Percentiles rank a stretch among this genome's conserved stretches.
phyloP scores from a whole-genome alignment of 192 early-diverging fungal species.

The Pilaira anomala region DNA sequence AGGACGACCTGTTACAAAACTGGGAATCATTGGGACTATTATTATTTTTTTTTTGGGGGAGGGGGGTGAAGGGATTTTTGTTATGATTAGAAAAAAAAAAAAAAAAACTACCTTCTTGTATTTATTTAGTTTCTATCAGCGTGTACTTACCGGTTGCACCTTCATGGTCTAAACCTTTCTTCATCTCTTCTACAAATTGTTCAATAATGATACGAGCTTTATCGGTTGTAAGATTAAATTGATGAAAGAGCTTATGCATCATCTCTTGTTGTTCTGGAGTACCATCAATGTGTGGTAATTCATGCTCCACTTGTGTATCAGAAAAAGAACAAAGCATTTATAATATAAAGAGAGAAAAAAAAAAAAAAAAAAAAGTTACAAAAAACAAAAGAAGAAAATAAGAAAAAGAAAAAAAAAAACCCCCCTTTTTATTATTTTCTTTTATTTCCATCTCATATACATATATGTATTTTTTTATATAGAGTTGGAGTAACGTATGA shows the following conservation, averaged over 20 bases:
- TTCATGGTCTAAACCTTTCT: conserved; percentile 27
- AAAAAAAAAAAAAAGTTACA: too few relatives aligned
- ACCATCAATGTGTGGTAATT: not conserved
- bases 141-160: conserved; percentile 31
- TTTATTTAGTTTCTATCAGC: not conserved
- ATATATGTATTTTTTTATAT: too few relatives aligned
- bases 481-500: too few relatives aligned
- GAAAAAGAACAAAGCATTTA: too few relatives aligned
- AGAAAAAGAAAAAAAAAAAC: too few relatives aligned
- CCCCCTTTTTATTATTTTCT: too few relatives aligned
- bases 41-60: not conserved
- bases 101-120: not conserved
- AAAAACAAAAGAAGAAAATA: too few relatives aligned
- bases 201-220: conserved; percentile 16
- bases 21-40: conserved; percentile 80
- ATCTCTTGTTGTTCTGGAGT: conserved; percentile 3
- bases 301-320: too few relatives aligned
- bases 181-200: conserved; percentile 36
- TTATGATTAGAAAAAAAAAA: too few relatives aligned
- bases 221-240: not conserved
- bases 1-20: conserved; percentile 76
- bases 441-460: too few relatives aligned
- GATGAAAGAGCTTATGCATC: not conserved
- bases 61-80: not conserved
- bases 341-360: too few relatives aligned